These are phyloP conservation scores for Pythium diclinum DNA, from an alignment of 352 stramenopile genomes.

Conservation along the genomic window DNA sequence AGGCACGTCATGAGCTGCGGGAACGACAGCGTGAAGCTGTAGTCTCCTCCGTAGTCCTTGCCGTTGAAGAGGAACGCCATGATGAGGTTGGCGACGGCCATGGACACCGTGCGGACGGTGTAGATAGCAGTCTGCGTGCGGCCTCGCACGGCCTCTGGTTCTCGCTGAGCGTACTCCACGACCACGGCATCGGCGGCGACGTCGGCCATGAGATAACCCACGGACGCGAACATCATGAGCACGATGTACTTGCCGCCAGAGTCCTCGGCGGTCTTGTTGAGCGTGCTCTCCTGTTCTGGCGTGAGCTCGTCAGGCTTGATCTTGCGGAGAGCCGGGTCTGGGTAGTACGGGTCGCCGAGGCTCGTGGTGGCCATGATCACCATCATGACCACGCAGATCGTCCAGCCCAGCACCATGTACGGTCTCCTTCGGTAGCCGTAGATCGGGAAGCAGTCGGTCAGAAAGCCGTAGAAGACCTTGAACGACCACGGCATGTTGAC, in stretches of 20 bases:
- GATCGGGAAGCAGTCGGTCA: conserved; percentile 33
- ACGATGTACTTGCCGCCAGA: conserved; percentile 37
- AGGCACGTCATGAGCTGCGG: conserved; percentile 31
- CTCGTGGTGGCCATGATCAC: conserved; percentile 23
- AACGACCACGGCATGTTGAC: conserved; percentile 38
- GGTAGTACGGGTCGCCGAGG: conserved; percentile 29
- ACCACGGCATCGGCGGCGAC: conserved; percentile 48
- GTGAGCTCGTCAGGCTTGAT: conserved; percentile 8
- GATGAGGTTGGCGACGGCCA: conserved; percentile 28
- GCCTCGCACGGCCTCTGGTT: conserved; percentile 29
- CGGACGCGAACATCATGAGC: conserved; percentile 47
- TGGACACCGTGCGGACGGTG: conserved; percentile 34
- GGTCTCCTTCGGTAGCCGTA: conserved; percentile 27
- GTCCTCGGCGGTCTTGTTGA: conserved; percentile 25
- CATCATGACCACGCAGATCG: conserved; percentile 22
- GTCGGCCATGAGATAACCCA: conserved; percentile 62
- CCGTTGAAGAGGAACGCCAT: conserved; percentile 41
- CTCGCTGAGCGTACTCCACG: conserved; percentile 38
- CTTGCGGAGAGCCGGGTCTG: conserved; percentile 2
- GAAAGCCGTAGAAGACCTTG: conserved; percentile 37
- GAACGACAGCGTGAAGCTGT: conserved; percentile 33
- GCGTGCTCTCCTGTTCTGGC: background rate
- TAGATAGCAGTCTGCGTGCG: conserved; percentile 26
- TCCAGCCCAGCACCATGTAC: conserved; percentile 37
- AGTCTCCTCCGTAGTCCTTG: conserved; percentile 36